A percentile compares a stretch with the other conserved stretches of the same genome.
Conservation (phyloP, 2,329 filamentous ascomycete species). For the Plenodomus lindquistii region DNA sequence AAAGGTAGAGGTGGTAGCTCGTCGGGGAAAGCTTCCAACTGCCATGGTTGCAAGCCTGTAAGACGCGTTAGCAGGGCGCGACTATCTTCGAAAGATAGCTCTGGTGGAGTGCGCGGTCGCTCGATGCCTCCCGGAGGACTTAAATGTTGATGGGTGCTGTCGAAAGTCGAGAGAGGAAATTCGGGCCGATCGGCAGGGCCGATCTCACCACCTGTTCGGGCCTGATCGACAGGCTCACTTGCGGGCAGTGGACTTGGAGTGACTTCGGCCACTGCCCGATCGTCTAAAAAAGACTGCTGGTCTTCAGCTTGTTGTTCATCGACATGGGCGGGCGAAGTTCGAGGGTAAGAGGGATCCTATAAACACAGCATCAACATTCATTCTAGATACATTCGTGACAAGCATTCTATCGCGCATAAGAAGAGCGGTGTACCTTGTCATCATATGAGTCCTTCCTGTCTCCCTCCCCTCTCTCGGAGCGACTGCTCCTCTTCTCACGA, state of each 20-base stretch:
- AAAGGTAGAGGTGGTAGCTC: slow-evolving; percentile 39
- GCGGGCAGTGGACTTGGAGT: slow-evolving; percentile 50
- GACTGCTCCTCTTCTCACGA: slow-evolving; percentile 49
- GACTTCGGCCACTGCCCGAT: slow-evolving; percentile 60
- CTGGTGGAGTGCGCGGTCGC: slow-evolving; percentile 36
- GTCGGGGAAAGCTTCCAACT: slow-evolving; percentile 40
- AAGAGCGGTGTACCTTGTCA: slow-evolving; percentile 44
- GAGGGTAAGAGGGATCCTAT: slow-evolving; percentile 37
- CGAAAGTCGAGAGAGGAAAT: slow-evolving; percentile 31
- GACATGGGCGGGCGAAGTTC: slow-evolving; percentile 28
- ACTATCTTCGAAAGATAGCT: slow-evolving; percentile 36
- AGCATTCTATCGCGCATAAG: slow-evolving; percentile 30
- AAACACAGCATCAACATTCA: slow-evolving; percentile 36
- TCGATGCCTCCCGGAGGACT: slow-evolving; percentile 23
- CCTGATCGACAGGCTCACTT: slow-evolving; percentile 37
- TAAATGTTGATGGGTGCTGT: slow-evolving; percentile 26
- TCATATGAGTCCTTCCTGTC: slow-evolving; percentile 40
- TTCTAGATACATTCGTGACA: slow-evolving; percentile 34
- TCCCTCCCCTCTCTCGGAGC: slow-evolving; percentile 39
- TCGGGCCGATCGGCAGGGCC: slow-evolving; percentile 40
- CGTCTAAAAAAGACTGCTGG: slow-evolving; percentile 66
- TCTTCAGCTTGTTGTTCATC: slow-evolving; percentile 40
- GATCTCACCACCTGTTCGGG: slow-evolving; percentile 30
- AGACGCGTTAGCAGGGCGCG: slow-evolving; percentile 39
- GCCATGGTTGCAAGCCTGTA: slow-evolving; percentile 42